phyloP scores from a whole-genome alignment of 805 yeast genomes.

The Zygotorulaspora chibaensis region DNA sequence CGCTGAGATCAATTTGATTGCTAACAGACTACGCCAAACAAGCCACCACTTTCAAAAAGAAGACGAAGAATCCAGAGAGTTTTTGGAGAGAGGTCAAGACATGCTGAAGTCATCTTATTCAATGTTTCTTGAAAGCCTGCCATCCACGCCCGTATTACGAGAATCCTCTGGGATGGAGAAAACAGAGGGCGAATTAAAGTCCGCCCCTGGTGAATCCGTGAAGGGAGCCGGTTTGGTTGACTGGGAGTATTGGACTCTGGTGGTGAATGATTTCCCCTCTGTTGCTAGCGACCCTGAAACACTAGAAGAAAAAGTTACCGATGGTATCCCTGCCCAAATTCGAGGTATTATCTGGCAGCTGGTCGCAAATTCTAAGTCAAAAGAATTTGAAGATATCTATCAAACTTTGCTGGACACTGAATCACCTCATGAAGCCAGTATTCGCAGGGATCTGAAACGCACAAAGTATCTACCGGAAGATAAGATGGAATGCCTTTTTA shows the following conservation, averaged over 20 bases:
- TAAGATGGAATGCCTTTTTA: conserved; percentile 60
- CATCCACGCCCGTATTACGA: conserved; percentile 12
- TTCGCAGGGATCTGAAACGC: conserved; percentile 76
- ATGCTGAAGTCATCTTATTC: conserved; percentile 37
- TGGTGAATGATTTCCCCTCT: conserved; percentile 69
- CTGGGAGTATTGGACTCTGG: conserved; percentile 86
- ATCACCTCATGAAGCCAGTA: conserved; percentile 67
- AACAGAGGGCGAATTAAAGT: conserved; percentile 11
- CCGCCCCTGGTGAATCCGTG: conserved; percentile 36
- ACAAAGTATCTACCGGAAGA: conserved; percentile 73
- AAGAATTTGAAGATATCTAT: conserved; percentile 37
- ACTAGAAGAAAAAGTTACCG: conserved; percentile 56
- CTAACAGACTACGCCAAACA: conserved; percentile 55
- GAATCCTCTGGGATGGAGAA: conserved; percentile 9
- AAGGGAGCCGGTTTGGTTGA: conserved; percentile 41
- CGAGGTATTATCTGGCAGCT: conserved; percentile 93
- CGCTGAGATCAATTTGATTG: conserved; percentile 54
- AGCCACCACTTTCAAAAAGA: conserved; percentile 47
- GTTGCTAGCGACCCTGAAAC: conserved; percentile 59
- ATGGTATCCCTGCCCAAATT: conserved; percentile 80
- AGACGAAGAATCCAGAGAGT: conserved; percentile 50
- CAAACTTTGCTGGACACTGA: conserved; percentile 45
- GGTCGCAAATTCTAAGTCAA: conserved; percentile 72
- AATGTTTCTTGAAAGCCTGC: conserved; percentile 13
- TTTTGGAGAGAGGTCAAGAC: conserved; percentile 45